A percentile compares a stretch with the other conserved stretches of the same genome.
phyloP scores from a whole-genome alignment of 2,329 filamentous ascomycete species.

The Cadophora luteo-olivacea region DNA sequence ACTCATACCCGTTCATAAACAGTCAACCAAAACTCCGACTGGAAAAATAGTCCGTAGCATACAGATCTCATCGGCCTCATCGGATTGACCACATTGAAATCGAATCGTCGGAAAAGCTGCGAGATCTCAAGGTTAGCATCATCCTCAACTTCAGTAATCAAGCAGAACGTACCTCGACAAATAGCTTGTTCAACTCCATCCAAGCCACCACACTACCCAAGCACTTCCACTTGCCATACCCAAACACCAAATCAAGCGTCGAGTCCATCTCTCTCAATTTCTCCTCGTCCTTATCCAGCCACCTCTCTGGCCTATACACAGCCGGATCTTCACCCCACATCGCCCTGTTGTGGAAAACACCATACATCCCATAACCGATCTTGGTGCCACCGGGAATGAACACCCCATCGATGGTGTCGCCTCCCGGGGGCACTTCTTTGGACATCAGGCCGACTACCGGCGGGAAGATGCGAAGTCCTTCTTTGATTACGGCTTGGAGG shows the following conservation, averaged over 20 bases:
- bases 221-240: slow-evolving; percentile 52
- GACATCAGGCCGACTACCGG: slow-evolving; percentile 46
- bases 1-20: slow-evolving; percentile 13
- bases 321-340: slow-evolving; percentile 48
- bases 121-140: neutral
- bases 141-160: neutral
- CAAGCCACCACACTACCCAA: slow-evolving; percentile 55
- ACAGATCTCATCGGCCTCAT: slow-evolving; percentile 18
- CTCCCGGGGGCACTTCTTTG: slow-evolving; percentile 31
- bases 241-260: slow-evolving; percentile 53
- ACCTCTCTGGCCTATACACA: slow-evolving; percentile 56
- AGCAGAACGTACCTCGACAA: slow-evolving; percentile 52
- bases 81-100: slow-evolving; percentile 24
- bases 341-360: slow-evolving; percentile 46
- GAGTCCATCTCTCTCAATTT: slow-evolving; percentile 45
- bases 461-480: slow-evolving; percentile 54
- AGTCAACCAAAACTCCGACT: slow-evolving; percentile 23
- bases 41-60: slow-evolving; percentile 19
- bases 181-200: slow-evolving; percentile 56
- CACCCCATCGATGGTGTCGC: slow-evolving; percentile 29
- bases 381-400: slow-evolving; percentile 33
- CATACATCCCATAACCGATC: slow-evolving; percentile 43
- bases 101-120: slow-evolving; percentile 26
- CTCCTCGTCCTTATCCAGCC: slow-evolving; percentile 48
- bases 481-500: slow-evolving; percentile 57